Conservation (phyloP, 495 filamentous ascomycete species). For the Sordaria brevicollis region DNA sequence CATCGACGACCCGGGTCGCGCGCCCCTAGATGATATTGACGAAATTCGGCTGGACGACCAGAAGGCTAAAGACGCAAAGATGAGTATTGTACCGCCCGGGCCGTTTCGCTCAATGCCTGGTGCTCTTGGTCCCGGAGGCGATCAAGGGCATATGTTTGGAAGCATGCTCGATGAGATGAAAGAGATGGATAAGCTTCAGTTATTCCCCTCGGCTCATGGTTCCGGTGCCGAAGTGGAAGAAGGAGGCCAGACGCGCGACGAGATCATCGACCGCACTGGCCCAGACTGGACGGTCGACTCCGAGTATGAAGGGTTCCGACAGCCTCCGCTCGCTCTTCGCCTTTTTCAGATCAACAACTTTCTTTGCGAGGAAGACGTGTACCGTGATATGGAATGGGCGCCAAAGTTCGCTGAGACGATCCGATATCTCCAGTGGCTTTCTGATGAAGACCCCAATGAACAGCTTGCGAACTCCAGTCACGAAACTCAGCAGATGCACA, state of each 20-base stretch:
- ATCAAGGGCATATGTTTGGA: neutral
- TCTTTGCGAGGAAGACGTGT: constrained; percentile 21
- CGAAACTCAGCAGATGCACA: constrained; percentile 9
- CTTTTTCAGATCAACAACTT: constrained; percentile 19
- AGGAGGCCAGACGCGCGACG: neutral
- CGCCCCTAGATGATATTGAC: neutral
- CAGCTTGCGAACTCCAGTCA: constrained; percentile 10
- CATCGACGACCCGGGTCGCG: neutral
- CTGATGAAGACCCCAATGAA: neutral
- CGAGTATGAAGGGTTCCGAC: constrained; percentile 7
- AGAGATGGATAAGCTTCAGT: neutral
- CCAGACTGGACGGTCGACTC: constrained; percentile 15
- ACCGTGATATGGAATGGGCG: constrained; percentile 18
- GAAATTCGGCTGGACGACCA: neutral
- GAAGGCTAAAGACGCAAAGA: neutral
- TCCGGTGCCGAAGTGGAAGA: neutral
- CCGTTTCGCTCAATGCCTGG: neutral
- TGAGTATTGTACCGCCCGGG: neutral
- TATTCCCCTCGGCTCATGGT: neutral
- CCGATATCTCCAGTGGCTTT: constrained; percentile 21
- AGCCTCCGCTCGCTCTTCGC: constrained; percentile 14
- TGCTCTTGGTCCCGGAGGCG: neutral
- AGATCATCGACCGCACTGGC: neutral
- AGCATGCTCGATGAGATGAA: neutral
- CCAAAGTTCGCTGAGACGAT: constrained; percentile 7